Evolutionary conservation across 2,329 filamentous ascomycete genomes (phyloP).

Genomic region (Fusarium sp.): DNA sequence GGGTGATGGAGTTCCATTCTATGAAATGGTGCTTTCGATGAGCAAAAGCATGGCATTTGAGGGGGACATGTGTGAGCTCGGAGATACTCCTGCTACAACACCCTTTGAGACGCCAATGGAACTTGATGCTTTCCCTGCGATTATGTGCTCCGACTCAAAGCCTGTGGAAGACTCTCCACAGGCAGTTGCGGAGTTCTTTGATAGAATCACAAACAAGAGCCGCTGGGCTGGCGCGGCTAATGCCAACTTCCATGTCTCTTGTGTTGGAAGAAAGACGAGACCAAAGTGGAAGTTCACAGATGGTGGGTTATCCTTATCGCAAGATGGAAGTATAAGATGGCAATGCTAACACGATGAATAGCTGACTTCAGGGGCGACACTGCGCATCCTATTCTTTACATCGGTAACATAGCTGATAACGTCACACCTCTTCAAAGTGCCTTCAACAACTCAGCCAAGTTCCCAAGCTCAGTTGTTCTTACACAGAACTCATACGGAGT

Average conservation of each 20-base stretch:
- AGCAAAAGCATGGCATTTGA: slow-evolving; percentile 5
- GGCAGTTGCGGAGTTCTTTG: slow-evolving; percentile 51
- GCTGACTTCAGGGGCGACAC: slow-evolving; percentile 52
- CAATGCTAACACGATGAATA: slow-evolving; percentile 21
- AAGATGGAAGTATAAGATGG: no score
- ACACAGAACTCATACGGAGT: slow-evolving; percentile 64
- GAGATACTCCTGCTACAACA: slow-evolving; percentile 46
- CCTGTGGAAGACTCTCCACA: slow-evolving; percentile 48
- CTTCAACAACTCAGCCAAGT: slow-evolving; percentile 57
- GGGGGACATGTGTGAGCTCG: slow-evolving; percentile 38
- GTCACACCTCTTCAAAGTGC: slow-evolving; percentile 61
- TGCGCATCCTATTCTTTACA: slow-evolving; percentile 57
- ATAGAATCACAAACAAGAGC: slow-evolving; percentile 53
- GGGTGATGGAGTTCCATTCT: slow-evolving; percentile 59
- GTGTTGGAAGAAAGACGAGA: slow-evolving; percentile 52
- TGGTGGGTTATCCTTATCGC: slow-evolving; percentile 36
- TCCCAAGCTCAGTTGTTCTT: slow-evolving; percentile 59
- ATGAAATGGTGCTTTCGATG: slow-evolving; percentile 46
- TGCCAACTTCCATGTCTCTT: slow-evolving; percentile 54
- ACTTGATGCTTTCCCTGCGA: slow-evolving; percentile 57
- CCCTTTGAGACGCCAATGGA: slow-evolving; percentile 43
- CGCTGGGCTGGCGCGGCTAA: slow-evolving; percentile 57
- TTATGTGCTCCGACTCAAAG: slow-evolving; percentile 59
- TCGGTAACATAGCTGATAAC: slow-evolving; percentile 59
- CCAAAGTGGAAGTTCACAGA: slow-evolving; percentile 55